Conservation (phyloP, 768 basidiomycete genomes). For the Floccularia luteovirens region DNA sequence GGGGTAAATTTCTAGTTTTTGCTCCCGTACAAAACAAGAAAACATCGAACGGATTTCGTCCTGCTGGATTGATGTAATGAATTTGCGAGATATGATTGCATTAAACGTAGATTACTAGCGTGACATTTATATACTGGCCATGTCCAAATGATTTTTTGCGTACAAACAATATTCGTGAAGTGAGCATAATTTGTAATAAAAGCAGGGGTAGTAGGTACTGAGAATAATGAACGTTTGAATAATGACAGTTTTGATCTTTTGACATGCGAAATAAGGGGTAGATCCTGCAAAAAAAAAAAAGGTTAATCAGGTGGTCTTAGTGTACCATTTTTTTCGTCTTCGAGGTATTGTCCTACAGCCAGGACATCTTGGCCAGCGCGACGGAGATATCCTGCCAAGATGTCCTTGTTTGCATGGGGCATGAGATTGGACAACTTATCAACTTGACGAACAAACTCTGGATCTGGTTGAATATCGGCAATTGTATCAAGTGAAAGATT, state of each 20-base stretch:
- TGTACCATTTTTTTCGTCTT: conserved; percentile 74
- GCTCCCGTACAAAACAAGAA: conserved; percentile 28
- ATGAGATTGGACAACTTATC: conserved; percentile 65
- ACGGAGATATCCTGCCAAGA: conserved; percentile 66
- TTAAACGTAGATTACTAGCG: conserved; percentile 6
- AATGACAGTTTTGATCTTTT: not conserved
- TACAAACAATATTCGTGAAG: no score
- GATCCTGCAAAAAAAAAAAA: not conserved
- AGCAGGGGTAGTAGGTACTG: no score
- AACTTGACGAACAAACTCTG: conserved; percentile 60
- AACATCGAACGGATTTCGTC: conserved; percentile 34
- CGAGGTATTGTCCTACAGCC: conserved; percentile 82
- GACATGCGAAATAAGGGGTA: not conserved
- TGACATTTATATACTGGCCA: not conserved
- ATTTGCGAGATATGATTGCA: conserved; percentile 4
- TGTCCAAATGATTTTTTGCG: no score
- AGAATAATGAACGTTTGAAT: no score
- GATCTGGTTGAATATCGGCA: conserved; percentile 29
- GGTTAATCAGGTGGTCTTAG: conserved; percentile 22
- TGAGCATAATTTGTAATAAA: no score
- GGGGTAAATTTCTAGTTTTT: conserved; percentile 26
- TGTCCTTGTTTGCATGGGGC: conserved; percentile 60
- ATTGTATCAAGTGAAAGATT: conserved; percentile 20
- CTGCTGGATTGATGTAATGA: conserved; percentile 21
- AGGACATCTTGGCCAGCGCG: conserved; percentile 74